Conservation (phyloP, 345 rosid species). For the Bretschneidera sinensis region DNA sequence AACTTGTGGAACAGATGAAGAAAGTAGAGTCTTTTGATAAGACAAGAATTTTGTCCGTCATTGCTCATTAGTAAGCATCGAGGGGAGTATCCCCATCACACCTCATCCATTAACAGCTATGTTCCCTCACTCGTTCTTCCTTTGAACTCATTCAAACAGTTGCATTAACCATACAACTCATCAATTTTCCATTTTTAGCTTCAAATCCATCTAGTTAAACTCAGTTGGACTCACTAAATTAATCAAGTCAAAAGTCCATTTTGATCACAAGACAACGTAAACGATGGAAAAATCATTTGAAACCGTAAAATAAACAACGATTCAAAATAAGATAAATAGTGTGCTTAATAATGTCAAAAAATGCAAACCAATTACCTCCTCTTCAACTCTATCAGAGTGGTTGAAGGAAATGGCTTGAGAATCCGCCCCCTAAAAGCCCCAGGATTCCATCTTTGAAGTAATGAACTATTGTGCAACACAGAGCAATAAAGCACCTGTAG, state of each 20-base stretch:
- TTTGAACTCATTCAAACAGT: neutral
- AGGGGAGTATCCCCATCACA: too few species aligned
- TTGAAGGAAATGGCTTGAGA: constrained; percentile 11
- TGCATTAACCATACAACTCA: neutral
- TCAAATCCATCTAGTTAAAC: neutral
- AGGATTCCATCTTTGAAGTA: constrained; percentile 25
- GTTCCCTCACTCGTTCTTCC: too few species aligned
- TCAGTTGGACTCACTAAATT: neutral
- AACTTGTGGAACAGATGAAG: too few species aligned
- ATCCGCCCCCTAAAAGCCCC: constrained; percentile 18
- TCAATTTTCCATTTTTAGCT: neutral
- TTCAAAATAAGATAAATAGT: neutral
- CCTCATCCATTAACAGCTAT: too few species aligned
- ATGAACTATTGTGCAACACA: constrained; percentile 18
- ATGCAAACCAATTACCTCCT: constrained; percentile 24
- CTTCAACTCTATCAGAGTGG: constrained; percentile 17
- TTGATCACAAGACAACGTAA: neutral
- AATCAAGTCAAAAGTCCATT: neutral
- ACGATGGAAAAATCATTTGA: neutral
- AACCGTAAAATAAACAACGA: neutral
- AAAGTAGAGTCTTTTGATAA: too few species aligned
- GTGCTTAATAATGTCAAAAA: neutral
- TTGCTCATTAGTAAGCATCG: too few species aligned
- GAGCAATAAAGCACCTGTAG: neutral
- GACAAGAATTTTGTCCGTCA: too few species aligned